Evolutionary conservation across 805 yeast species (phyloP).

Genomic region (Yamadazyma scolyti): DNA sequence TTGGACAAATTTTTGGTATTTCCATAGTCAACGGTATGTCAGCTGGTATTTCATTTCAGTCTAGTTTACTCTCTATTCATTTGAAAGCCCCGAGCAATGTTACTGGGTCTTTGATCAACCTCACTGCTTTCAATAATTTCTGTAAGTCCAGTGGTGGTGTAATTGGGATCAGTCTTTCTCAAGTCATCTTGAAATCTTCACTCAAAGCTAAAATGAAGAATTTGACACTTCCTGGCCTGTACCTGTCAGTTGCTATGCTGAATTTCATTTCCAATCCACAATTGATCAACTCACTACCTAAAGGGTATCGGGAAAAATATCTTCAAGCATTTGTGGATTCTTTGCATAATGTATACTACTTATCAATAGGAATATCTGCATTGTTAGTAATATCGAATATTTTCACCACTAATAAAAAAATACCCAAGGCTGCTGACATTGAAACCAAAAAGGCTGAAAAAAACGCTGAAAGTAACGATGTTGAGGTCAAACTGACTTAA

Average conservation of each 20-base stretch:
- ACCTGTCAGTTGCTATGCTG: slow-evolving; percentile 10
- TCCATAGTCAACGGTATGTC: slow-evolving; percentile 31
- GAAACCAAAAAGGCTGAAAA: slow-evolving; percentile 8
- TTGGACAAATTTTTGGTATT: slow-evolving; percentile 25
- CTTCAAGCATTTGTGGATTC: slow-evolving; percentile 33
- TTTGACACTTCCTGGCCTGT: too few species aligned
- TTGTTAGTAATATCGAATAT: slow-evolving; percentile 26
- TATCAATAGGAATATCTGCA: slow-evolving; percentile 33
- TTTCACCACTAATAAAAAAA: slow-evolving; percentile 37
- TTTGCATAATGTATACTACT: slow-evolving; percentile 38
- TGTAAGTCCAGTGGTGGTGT: slow-evolving; percentile 30
- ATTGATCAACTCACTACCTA: slow-evolving; percentile 22
- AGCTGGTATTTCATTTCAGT: slow-evolving; percentile 35
- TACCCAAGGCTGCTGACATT: slow-evolving; percentile 34
- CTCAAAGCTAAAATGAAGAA: slow-evolving; percentile 16
- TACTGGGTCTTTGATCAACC: slow-evolving; percentile 33
- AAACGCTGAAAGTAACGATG: slow-evolving; percentile 4
- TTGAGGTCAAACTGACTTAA: too few species aligned
- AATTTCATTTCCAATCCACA: slow-evolving; percentile 23
- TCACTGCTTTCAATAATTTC: slow-evolving; percentile 32
- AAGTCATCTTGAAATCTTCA: slow-evolving; percentile 23
- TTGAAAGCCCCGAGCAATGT: slow-evolving; percentile 31
- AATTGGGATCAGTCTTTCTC: slow-evolving; percentile 27
- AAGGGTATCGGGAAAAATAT: slow-evolving; percentile 16
- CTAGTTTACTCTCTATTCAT: slow-evolving; percentile 33